phyloP scores from a whole-genome alignment of 768 basidiomycete genomes.

The Agrocybe pediades region DNA sequence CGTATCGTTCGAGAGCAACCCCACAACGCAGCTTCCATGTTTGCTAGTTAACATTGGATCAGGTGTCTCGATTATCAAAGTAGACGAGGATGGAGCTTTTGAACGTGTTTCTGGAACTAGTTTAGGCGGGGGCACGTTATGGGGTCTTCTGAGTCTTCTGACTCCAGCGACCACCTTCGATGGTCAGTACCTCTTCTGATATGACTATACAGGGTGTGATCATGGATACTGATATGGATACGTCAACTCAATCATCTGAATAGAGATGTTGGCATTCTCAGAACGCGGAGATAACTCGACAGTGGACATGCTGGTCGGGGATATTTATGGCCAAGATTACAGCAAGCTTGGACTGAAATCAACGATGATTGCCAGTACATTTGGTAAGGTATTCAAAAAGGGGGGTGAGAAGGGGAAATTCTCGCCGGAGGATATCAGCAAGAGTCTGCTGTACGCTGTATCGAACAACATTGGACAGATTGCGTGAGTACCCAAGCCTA shows the following conservation, averaged over 20 bases:
- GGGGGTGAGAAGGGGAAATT: constrained; percentile 77
- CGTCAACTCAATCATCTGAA: constrained; percentile 8
- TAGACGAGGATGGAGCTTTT: constrained; percentile 92
- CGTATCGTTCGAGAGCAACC: constrained; percentile 84
- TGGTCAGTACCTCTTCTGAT: constrained; percentile 56
- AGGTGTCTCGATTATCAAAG: constrained; percentile 96
- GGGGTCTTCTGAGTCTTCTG: constrained; percentile 92
- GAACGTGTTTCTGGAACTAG: constrained; percentile 98
- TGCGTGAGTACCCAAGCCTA: constrained; percentile 70
- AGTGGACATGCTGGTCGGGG: constrained; percentile 99
- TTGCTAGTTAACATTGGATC: constrained; percentile 97
- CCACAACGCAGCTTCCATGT: constrained; percentile 90
- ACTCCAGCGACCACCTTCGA: constrained; percentile 97
- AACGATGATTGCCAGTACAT: constrained; percentile 96
- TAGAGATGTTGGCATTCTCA: constrained; percentile 96
- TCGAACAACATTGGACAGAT: constrained; percentile 99
- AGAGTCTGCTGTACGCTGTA: constrained; percentile 91
- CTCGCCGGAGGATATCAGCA: constrained; percentile 90
- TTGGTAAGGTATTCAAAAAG: constrained; percentile 98
- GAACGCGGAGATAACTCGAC: constrained; percentile 91
- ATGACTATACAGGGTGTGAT: neutral
- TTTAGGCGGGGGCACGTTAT: constrained; percentile 94
- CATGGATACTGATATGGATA: constrained; percentile 1
- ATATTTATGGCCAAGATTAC: constrained; percentile 99
- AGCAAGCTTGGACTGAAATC: constrained; percentile 94